Percentiles rank a stretch among this genome's conserved stretches.
Conservation (phyloP, 768 basidiomycete species). For the Exsudoporus frostii region DNA sequence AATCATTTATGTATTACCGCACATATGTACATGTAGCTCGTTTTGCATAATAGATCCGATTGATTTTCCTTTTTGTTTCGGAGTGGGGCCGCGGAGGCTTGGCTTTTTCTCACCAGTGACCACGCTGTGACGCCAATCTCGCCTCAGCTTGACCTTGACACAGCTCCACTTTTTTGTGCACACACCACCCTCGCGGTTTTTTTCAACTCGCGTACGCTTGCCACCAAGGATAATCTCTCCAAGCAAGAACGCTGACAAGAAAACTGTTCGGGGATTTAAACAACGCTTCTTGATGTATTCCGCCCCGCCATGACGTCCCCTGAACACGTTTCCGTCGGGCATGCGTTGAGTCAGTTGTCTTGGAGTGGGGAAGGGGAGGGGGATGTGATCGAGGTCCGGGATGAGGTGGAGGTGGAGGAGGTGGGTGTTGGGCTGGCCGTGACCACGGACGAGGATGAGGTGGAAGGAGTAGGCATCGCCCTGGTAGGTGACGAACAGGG, state of each 20-base stretch:
- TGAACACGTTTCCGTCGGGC: constrained; percentile 23
- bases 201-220: not conserved
- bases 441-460: constrained; percentile 13
- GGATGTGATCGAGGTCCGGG: not conserved
- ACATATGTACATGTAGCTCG: constrained; percentile 29
- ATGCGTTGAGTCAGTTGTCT: constrained; percentile 2
- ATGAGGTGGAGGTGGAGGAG: not conserved
- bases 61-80: not conserved
- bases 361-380: not conserved
- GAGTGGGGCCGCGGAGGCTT: not conserved
- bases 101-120: not conserved
- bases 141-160: not conserved
- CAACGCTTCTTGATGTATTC: constrained; percentile 14
- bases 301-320: constrained; percentile 25
- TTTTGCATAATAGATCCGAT: constrained; percentile 22
- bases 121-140: not conserved
- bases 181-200: not conserved
- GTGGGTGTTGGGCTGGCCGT: constrained; percentile 14
- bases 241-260: not conserved
- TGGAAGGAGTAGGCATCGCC: not conserved
- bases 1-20: constrained; percentile 27
- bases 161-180: not conserved
- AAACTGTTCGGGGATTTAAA: not conserved
- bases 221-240: not conserved
- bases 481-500: not conserved